Evolutionary conservation across 257 asterid species (phyloP).

Genomic region (Solanum piurae): DNA sequence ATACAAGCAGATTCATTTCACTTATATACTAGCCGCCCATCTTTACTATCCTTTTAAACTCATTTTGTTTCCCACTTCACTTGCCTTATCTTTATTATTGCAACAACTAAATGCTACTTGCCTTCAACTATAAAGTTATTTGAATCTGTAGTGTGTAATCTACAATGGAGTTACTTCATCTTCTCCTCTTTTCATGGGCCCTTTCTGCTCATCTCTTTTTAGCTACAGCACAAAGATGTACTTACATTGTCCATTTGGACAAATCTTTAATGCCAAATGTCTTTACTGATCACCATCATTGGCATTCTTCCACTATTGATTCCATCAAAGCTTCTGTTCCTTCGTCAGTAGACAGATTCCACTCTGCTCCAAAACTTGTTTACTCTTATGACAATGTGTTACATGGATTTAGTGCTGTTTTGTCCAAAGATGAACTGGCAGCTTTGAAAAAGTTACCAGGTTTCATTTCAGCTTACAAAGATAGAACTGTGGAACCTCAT

Average conservation of each 20-base stretch:
- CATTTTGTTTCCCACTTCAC: neutral
- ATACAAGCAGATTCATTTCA: neutral
- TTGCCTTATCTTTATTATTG: neutral
- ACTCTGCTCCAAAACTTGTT: neutral
- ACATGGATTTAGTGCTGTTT: constrained; percentile 15
- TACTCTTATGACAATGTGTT: neutral
- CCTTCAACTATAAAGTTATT: neutral
- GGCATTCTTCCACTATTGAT: constrained; percentile 1
- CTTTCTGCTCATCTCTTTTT: neutral
- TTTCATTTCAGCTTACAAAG: constrained; percentile 7
- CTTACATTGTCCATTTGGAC: constrained; percentile 15
- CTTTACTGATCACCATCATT: constrained; percentile 8
- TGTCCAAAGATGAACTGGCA: constrained; percentile 1
- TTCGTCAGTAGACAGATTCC: neutral
- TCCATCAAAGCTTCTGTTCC: neutral
- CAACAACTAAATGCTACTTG: neutral
- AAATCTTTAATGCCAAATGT: constrained; percentile 10
- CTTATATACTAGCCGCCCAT: neutral
- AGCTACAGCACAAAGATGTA: neutral
- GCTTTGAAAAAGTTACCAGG: constrained; percentile 1
- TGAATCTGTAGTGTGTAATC: neutral
- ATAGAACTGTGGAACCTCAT: neutral
- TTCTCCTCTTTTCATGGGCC: neutral
- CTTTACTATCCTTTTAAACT: neutral
- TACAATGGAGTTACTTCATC: neutral